These are phyloP conservation scores for Domatiomyces globalis DNA, from an alignment of 2,329 filamentous ascomycete genomes.

Conservation along the genomic window DNA sequence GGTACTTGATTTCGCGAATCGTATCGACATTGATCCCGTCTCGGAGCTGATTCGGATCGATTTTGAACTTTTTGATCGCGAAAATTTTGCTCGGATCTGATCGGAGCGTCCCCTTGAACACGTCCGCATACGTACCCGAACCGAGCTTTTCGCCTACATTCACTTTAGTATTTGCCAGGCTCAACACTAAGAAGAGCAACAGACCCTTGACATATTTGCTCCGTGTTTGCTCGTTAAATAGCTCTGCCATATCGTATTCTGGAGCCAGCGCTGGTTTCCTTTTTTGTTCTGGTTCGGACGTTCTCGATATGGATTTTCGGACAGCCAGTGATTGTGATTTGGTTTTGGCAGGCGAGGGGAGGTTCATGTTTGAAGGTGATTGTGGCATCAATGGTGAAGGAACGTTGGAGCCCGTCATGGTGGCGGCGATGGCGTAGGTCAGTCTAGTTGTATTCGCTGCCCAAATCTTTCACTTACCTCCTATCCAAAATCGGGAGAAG, in stretches of 20 bases:
- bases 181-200: constrained; percentile 2
- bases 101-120: constrained; percentile 74
- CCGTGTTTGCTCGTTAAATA: constrained; percentile 68
- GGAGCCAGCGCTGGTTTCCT: constrained; percentile 10
- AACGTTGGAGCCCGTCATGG: constrained; percentile 21
- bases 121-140: constrained; percentile 92
- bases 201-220: constrained; percentile 78
- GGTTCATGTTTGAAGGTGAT: constrained; percentile 24
- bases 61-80: constrained; percentile 48
- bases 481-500: not conserved
- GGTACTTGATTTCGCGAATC: constrained; percentile 85
- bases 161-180: not conserved
- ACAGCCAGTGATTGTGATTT: constrained; percentile 22
- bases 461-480: not conserved
- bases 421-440: not conserved
- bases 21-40: constrained; percentile 91
- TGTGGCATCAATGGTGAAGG: constrained; percentile 30
- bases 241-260: constrained; percentile 45
- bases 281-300: constrained; percentile 10
- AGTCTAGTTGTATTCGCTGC: not conserved
- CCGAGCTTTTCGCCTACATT: constrained; percentile 68
- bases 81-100: constrained; percentile 58
- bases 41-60: constrained; percentile 43
- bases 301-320: constrained; percentile 20
- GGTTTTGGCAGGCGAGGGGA: constrained; percentile 22